Conservation (phyloP, 805 yeast species). For the Metschnikowia henanensis region DNA sequence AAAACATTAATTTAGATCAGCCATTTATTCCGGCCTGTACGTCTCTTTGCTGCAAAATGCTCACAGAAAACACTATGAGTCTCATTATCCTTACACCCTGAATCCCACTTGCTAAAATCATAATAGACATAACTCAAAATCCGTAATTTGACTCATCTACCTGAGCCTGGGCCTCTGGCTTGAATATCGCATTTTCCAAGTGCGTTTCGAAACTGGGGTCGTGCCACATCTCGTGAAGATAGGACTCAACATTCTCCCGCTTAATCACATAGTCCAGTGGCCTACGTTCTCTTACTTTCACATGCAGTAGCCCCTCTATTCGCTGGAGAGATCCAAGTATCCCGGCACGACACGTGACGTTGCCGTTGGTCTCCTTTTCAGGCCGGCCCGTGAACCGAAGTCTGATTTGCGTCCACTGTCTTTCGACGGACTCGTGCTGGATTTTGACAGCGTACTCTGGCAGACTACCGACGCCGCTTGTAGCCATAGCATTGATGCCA, state of each 20-base stretch:
- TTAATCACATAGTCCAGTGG: neutral
- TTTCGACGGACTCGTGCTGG: conserved; percentile 36
- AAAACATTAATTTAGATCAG: too few species aligned
- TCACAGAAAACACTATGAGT: too few species aligned
- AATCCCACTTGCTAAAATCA: too few species aligned
- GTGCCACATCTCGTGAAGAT: conserved; percentile 9
- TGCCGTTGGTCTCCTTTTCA: neutral
- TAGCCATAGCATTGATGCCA: neutral
- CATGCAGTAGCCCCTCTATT: neutral
- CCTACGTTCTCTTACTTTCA: neutral
- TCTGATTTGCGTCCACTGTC: conserved; percentile 39
- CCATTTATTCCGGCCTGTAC: too few species aligned
- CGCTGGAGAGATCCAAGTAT: conserved; percentile 6
- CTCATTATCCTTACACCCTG: neutral
- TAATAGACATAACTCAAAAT: too few species aligned
- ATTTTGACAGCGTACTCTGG: conserved; percentile 28
- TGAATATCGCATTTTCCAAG: neutral
- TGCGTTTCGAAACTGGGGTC: neutral
- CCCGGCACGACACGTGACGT: conserved; percentile 6
- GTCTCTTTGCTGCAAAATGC: too few species aligned
- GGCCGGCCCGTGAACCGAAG: conserved; percentile 28
- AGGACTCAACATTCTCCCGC: conserved; percentile 3
- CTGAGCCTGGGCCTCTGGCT: too few species aligned
- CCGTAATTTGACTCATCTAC: too few species aligned
- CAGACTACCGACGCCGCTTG: conserved; percentile 3